Percentiles rank a stretch among this genome's conserved stretches.
phyloP scores from a whole-genome alignment of 2,329 filamentous ascomycete species.

The Fusarium kyushuense region DNA sequence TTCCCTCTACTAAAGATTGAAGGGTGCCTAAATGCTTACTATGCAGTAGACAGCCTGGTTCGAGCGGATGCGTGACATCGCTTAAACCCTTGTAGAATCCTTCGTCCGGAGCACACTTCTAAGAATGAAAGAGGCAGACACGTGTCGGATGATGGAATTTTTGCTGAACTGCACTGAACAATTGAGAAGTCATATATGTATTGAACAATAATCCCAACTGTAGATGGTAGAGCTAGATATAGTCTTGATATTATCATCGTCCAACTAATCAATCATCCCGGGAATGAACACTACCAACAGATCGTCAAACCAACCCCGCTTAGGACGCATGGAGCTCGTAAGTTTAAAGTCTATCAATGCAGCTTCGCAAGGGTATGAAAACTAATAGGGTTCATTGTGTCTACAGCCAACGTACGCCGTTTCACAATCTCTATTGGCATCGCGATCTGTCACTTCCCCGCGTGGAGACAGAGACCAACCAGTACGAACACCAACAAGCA shows the following conservation, averaged over 20 bases:
- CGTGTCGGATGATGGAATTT: slow-evolving; percentile 11
- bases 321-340: slow-evolving; percentile 2
- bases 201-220: slow-evolving; percentile 1
- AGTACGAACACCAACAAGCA: not conserved
- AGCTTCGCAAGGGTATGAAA: not conserved
- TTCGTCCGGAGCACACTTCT: slow-evolving; percentile 6
- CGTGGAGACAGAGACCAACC: slow-evolving; percentile 1
- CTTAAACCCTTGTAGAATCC: slow-evolving; percentile 2
- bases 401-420: slow-evolving; percentile 4
- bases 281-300: slow-evolving; percentile 1
- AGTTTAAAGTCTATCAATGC: slow-evolving; percentile 1
- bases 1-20: not conserved
- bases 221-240: not conserved
- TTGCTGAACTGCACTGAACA: not conserved
- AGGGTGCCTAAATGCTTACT: not conserved
- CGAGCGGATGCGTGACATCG: not conserved
- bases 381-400: not conserved
- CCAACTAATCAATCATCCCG: not conserved
- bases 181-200: slow-evolving; percentile 4
- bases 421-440: slow-evolving; percentile 4
- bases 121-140: slow-evolving; percentile 4
- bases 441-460: not conserved
- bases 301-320: not conserved
- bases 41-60: not conserved
- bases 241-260: not conserved